Evolutionary conservation across 73 alveolate genomes (phyloP), one percentile per base, ranked within the genome.

Genomic region (Effrenium voratum): DNA sequence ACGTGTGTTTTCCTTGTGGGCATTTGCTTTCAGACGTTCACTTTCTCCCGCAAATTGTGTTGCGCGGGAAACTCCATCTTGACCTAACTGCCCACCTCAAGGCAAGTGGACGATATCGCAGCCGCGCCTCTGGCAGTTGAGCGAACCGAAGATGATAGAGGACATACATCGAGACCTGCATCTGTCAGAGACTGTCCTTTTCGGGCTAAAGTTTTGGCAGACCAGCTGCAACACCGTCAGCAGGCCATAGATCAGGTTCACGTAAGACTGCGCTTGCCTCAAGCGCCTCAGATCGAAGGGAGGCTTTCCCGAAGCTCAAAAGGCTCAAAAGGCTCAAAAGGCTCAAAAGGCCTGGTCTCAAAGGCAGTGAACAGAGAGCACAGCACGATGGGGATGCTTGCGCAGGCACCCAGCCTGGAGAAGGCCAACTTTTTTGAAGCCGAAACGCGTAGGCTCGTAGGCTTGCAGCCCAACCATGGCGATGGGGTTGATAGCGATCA

Each of bases 61-160:
- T n/a, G n/a, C n/a, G n/a, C n/a, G n/a, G n/a, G n/a, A n/a, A n/a
- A n/a, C n/a, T n/a, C n/a, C n/a, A n/a, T n/a, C n/a, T n/a, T n/a
- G n/a, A n/a, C n/a, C n/a, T n/a, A n/a, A n/a, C n/a, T n/a, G n/a
- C n/a, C n/a, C n/a, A n/a, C n/a, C n/a, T n/a, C n/a, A n/a, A n/a
- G n/a, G n/a, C n/a, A n/a, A n/a, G n/a, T n/a, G n/a, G n/a, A n/a
- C n/a, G n/a, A n/a, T n/a, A n/a, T n/a, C n/a, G n/a, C 26, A 52
- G 81, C 5, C 6, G 47, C 60, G 59, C 95, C 95, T 87, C 95
- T 24, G 95, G 95, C 70, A 87, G 43, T 70, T 87, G 95, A 5
- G 95, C 95, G 45, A 87, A 87, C 6, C 95, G 95, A 10, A 60
- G 85, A 68, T 87, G 95, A 47, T 87, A 87, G 66, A 87, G 84